Percentiles rank a stretch among this genome's conserved stretches.
These are phyloP conservation scores for Pontederia crassipes DNA, from an alignment of 176 grass and related monocot genomes.

Conservation along the genomic window DNA sequence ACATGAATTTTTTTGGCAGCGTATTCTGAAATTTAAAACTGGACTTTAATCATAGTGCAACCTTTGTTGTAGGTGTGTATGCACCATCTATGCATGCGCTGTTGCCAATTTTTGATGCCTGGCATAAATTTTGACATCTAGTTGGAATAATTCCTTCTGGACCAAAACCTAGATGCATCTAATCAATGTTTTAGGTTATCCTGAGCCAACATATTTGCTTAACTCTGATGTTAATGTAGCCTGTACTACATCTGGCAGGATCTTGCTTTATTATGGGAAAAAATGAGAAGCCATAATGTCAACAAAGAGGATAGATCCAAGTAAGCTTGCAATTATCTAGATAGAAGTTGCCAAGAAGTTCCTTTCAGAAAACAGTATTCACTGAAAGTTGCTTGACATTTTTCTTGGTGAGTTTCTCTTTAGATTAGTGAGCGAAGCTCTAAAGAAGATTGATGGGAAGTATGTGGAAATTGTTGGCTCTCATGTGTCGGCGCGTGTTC, in stretches of 20 bases:
- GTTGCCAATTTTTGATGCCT: no score
- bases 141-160: no score
- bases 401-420: conserved; percentile 4
- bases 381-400: conserved; percentile 5
- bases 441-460: conserved; percentile 73
- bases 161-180: no score
- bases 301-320: conserved; percentile 66
- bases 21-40: no score
- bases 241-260: conserved; percentile 35
- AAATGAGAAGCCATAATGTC: conserved; percentile 62
- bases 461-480: conserved; percentile 66
- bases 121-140: no score
- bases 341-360: not conserved
- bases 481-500: conserved; percentile 79
- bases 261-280: conserved; percentile 77
- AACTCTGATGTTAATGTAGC: not conserved
- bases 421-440: conserved; percentile 68
- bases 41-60: no score
- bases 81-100: no score
- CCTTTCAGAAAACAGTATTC: not conserved
- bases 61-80: no score
- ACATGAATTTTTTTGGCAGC: no score
- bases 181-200: not conserved
- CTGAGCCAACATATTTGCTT: not conserved
- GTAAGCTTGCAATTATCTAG: conserved; percentile 25